Conservation (phyloP, 345 rosid species). For the Passiflora organensis region DNA sequence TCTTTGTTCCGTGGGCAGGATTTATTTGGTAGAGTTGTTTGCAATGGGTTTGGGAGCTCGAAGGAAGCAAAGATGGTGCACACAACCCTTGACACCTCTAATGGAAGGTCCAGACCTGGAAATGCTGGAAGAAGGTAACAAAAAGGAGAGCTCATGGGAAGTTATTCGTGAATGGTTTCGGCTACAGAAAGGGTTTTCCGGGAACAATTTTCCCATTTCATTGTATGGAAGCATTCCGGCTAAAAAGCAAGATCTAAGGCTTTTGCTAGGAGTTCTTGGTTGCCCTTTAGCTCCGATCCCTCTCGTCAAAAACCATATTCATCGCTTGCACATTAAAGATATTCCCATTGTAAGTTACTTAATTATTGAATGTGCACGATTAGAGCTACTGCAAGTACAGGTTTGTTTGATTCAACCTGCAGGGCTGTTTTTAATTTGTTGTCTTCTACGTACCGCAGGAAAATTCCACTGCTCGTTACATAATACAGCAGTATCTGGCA, state of each 20-base stretch:
- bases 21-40: too few relatives aligned
- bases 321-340: slow-evolving; percentile 45
- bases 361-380: not conserved
- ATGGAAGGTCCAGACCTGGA: slow-evolving; percentile 97
- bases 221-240: slow-evolving; percentile 33
- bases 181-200: slow-evolving; percentile 54
- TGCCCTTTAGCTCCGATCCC: slow-evolving; percentile 96
- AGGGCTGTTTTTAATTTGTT: too few relatives aligned
- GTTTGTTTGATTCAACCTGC: not conserved
- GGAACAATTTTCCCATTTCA: slow-evolving; percentile 22
- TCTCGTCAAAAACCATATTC: slow-evolving; percentile 24
- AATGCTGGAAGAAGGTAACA: slow-evolving; percentile 62
- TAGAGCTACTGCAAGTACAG: not conserved
- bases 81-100: slow-evolving; percentile 72
- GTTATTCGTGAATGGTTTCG: slow-evolving; percentile 88
- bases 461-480: slow-evolving; percentile 72
- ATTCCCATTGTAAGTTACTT: slow-evolving; percentile 55
- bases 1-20: too few relatives aligned
- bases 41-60: slow-evolving; percentile 41
- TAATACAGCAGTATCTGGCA: slow-evolving; percentile 87
- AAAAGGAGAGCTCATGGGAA: slow-evolving; percentile 87
- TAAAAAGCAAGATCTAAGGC: slow-evolving; percentile 69
- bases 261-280: slow-evolving; percentile 78
- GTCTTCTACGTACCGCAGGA: too few relatives aligned
- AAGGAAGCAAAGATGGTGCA: slow-evolving; percentile 60